These are phyloP conservation scores for Fistulifera solaris DNA, from an alignment of 108 stramenopile genomes.

Conservation along the genomic window DNA sequence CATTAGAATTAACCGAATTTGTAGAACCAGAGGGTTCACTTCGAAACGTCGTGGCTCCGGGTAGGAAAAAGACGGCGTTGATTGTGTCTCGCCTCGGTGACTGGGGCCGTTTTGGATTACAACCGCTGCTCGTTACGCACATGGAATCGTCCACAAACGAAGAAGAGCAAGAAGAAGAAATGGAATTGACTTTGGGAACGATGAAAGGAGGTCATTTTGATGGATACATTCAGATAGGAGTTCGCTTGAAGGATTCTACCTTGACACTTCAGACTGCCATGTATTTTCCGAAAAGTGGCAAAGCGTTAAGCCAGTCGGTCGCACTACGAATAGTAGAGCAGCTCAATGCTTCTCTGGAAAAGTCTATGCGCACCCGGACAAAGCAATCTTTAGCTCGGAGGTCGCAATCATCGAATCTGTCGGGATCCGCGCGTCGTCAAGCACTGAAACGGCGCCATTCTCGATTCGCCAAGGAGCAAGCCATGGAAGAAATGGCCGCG, in stretches of 20 bases:
- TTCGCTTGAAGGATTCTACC: neutral
- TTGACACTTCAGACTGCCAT: neutral
- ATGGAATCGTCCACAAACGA: neutral
- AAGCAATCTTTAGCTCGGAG: conserved; percentile 44
- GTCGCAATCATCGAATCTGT: conserved; percentile 41
- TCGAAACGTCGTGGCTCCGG: conserved; percentile 18
- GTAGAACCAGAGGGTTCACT: conserved; percentile 13
- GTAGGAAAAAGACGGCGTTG: conserved; percentile 7
- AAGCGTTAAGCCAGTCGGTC: neutral
- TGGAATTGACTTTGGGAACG: conserved; percentile 28
- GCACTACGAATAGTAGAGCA: conserved; percentile 14
- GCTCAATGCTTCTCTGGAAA: conserved; percentile 37
- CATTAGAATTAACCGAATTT: conserved; percentile 63
- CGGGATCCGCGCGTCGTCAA: conserved; percentile 27
- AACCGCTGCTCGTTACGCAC: conserved; percentile 31
- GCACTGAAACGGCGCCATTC: conserved; percentile 47
- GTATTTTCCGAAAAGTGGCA: neutral
- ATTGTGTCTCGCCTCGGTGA: conserved; percentile 52
- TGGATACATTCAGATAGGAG: conserved; percentile 37
- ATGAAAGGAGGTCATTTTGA: conserved; percentile 60
- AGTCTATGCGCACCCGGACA: conserved; percentile 31
- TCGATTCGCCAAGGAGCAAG: conserved; percentile 48
- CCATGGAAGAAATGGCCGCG: conserved; percentile 71
- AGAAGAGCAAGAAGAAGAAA: neutral
- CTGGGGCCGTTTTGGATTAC: conserved; percentile 52